phyloP scores from a whole-genome alignment of 768 basidiomycete genomes.

The Lentinula guzmanii region DNA sequence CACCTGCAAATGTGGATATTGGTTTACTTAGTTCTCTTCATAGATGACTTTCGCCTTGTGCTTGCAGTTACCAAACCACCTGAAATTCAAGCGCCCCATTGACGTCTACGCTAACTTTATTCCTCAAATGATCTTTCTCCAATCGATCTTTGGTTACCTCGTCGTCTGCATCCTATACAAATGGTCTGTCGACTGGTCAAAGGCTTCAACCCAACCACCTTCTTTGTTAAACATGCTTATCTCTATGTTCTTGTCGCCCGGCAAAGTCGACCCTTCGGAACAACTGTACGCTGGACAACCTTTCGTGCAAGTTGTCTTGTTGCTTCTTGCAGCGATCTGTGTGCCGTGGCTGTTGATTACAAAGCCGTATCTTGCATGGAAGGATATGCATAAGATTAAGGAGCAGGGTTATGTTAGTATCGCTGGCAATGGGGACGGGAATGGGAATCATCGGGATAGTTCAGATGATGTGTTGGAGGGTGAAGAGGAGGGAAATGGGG shows the following conservation, averaged over 20 bases:
- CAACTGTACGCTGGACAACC: slow-evolving; percentile 86
- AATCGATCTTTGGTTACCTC: slow-evolving; percentile 97
- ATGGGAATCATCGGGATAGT: slow-evolving; percentile 40
- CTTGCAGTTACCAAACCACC: slow-evolving; percentile 91
- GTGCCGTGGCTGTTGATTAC: slow-evolving; percentile 92
- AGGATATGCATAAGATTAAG: slow-evolving; percentile 81
- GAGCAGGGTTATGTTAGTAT: slow-evolving; percentile 71
- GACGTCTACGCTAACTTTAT: slow-evolving; percentile 95
- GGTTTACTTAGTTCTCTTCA: slow-evolving; percentile 3
- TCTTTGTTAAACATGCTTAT: slow-evolving; percentile 95
- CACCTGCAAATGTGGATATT: slow-evolving; percentile 4
- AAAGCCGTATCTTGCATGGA: slow-evolving; percentile 90
- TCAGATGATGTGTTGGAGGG: slow-evolving; percentile 63
- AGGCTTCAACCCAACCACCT: slow-evolving; percentile 64
- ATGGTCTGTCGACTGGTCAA: slow-evolving; percentile 91
- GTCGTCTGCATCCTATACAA: slow-evolving; percentile 94
- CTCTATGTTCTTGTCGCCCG: slow-evolving; percentile 92
- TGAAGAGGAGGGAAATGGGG: slow-evolving; percentile 78
- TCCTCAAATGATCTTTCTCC: slow-evolving; percentile 95
- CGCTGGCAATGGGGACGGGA: slow-evolving; percentile 43
- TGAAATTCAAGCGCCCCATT: slow-evolving; percentile 82
- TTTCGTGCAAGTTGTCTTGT: slow-evolving; percentile 72
- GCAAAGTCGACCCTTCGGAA: slow-evolving; percentile 57
- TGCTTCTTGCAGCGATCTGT: slow-evolving; percentile 77
- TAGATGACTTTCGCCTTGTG: slow-evolving; percentile 99